A percentile compares a stretch with the other conserved stretches of the same genome.
Conservation (phyloP, 179 eudicot species). For the Sideroxylon spinosum region DNA sequence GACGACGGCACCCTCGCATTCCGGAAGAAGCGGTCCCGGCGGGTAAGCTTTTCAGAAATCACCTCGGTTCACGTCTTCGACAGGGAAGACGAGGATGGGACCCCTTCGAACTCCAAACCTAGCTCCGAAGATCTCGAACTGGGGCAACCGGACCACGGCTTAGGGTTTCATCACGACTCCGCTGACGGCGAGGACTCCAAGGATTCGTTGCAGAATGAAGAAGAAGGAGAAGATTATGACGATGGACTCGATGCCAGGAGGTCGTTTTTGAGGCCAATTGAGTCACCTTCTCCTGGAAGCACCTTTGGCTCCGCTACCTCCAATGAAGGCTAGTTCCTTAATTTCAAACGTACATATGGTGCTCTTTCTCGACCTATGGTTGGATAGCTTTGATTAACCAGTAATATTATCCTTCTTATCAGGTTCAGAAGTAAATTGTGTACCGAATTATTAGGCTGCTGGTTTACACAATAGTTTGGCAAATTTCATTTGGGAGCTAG, state of each 20-base stretch:
- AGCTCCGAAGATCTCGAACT: conserved; percentile 12
- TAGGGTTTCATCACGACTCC: conserved; percentile 24
- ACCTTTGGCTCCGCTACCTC: conserved; percentile 68
- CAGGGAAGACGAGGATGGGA: conserved; percentile 62
- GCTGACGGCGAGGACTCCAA: conserved; percentile 33
- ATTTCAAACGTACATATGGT: not conserved
- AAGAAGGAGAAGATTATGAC: conserved; percentile 26
- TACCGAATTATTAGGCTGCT: not conserved
- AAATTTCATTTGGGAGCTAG: no score
- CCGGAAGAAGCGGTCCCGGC: conserved; percentile 54
- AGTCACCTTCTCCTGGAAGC: conserved; percentile 76
- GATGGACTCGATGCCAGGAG: conserved; percentile 24
- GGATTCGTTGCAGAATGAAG: conserved; percentile 25
- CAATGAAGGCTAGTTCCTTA: conserved; percentile 48
- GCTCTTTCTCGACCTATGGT: not conserved
- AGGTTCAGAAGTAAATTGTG: not conserved
- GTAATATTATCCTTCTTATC: not conserved
- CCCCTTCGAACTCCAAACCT: conserved; percentile 34
- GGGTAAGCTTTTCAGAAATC: conserved; percentile 91
- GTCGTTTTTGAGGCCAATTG: conserved; percentile 55
- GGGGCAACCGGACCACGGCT: conserved; percentile 15
- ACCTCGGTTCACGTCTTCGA: conserved; percentile 73
- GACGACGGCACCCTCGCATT: conserved; percentile 56
- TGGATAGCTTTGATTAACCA: not conserved
- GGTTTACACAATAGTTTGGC: not conserved